Base-by-base conservation (phyloP, 2,329 filamentous ascomycete species). In the Monosporascus sp. region DNA sequence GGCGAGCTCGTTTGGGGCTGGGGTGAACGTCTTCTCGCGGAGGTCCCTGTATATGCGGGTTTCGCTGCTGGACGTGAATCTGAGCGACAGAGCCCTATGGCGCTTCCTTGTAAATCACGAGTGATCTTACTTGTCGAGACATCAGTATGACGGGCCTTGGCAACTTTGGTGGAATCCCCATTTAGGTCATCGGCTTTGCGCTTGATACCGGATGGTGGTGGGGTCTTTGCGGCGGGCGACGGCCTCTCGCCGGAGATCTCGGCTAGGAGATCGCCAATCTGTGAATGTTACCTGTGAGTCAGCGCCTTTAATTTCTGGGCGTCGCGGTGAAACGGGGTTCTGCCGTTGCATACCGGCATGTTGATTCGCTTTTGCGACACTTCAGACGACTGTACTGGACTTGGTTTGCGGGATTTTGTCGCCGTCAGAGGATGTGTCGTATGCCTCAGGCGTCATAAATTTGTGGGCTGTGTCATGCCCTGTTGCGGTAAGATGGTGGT, bases 191-290 rank as follows among this genome's bases (percentile, higher is more conserved):
- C 77, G 48, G 81, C 78, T 64, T 85, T 86, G 58, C 83, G 77
- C 68, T 86, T 86, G 38, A 72, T 66, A 27, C 66, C 62, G 7
- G 71, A 61, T 17, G 71, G 60, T 44, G 57, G 53, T 48, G 66
- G 58, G 17, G 66, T 57, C 50, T 63, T 62, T 3, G 64, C 39
- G 11, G 71, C 54, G 15, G 76, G 62, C 9, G 72, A 65, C 27
- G 72, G 69, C 65, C 77, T 74, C 57, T 77, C 76, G 63, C 82
- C 83, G 58, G 74, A 80, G 59, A 87, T 86, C 65, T 82, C 79
- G 59, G 81, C 83, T 36, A 83, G 74, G n/a, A 83, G 71, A 58
- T 83, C 79, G 56, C 76, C 70, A 60, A 83, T 82, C 77, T 80
- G 54, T 44, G 56, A 43, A 53, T 53, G 48, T 50, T 53, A 22